Base-by-base conservation (phyloP, 768 basidiomycete genomes). In the Collybia sordida region DNA sequence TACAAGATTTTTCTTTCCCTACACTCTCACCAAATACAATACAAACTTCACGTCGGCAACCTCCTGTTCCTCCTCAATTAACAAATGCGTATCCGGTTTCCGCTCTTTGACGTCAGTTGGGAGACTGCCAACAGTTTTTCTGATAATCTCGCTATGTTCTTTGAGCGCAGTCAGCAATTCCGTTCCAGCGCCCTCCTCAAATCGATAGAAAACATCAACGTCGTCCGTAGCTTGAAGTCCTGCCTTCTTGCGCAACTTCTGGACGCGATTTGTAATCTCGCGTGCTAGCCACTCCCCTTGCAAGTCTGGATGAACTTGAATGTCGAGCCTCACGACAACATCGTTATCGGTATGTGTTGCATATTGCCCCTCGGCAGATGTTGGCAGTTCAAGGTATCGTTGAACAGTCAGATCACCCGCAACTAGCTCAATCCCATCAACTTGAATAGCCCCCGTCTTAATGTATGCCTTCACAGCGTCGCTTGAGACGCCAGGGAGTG, bases 161-260 rank as follows among this genome's bases (percentile, higher is more conserved):
- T 64, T 61, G 56, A 93, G 80, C 21, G 90, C 89, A 22, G 71
- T 71, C 31, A 81, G 67, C 47, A 94, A 62, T 38, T 89, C 88
- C 18, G 71, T 71, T 9, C 88, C 86, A 7, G 74, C 59, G 21
- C 83, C 89, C 12, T 80, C 79, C 59, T 87, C 85, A 64, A 96
- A 90, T 50, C 70, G 69, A 72, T 94, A 94, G 70, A 86, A 95
- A 35, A 97, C 81, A 46, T 90, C 79, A 23, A 98, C 85, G 63
- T 97, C 92, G 64, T 99, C 97, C 6, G 93, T 94, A 17, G 96
- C 88, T 68, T 94, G 93, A 55, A 98, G 75, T 12, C 94, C 93
- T 1, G 93, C 94, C 69, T 94, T 93, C 74, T 99, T 99, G 59
- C 97, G 80, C 52, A 98, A 74, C 65, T 91, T 93, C 73, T 99